Evolutionary conservation across 805 yeast genomes (phyloP), one percentile per base, ranked within the genome.

Genomic region (Suhomyces sp.): DNA sequence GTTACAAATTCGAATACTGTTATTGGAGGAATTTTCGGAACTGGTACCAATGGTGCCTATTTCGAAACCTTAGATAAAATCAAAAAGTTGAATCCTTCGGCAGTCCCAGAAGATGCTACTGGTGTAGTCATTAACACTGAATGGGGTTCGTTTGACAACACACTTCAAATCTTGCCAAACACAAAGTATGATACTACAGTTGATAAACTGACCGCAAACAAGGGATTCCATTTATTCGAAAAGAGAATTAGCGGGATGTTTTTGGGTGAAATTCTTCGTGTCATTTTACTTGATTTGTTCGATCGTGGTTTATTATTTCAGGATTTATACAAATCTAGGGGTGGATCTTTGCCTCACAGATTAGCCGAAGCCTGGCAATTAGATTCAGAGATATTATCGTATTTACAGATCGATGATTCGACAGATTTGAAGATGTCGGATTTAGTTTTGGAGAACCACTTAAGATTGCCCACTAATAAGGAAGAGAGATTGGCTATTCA

Each of bases 21-120:
- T 7, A 77, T 92, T 58, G 98, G 99, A 46, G 85, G 92, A 55
- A 93, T 93, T 57, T 89, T 92, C 63, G 99, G 99, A 58, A 94
- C 99, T 2, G 99, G 99, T 65, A 93, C 98, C 25, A 93, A 93
- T 69, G 97, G 97, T 55, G 97, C 97, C 13, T 93, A 94, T 71
- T 78, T 82, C 65, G 99, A 93, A 70, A 78, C 82, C 51, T 67
- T 91, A 48, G 84, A 81, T 41, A 80, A 85, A 50, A 88, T 94
- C 59, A 81, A 80, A 50, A 93, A 94, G 71, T 76, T 92, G 55
- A 81, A 83, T n/a, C 49, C 56, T 4, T 46, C 45, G 1, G 50
- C 52, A 3, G 46, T 66, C 7, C 76, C 79, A 2, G 69, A 73
- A 31, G 85, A 83, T 33, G 76, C 79, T 48, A 75, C 46, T 4